phyloP scores from a whole-genome alignment of 2,329 filamentous ascomycete species.

The Pyrenophora teres region DNA sequence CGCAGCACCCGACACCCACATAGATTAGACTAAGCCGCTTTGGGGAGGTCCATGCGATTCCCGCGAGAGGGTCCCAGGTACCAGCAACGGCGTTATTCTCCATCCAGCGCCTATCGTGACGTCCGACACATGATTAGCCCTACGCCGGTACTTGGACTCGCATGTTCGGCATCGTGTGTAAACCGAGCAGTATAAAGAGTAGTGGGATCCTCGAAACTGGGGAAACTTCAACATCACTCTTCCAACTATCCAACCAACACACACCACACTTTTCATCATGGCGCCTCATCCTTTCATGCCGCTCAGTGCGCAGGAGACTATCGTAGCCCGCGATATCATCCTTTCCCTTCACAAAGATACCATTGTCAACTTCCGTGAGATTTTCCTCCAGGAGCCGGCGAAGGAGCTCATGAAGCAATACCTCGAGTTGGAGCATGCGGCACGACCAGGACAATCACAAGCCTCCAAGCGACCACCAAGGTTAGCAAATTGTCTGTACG shows the following conservation, averaged over 20 bases:
- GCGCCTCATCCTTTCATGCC: constrained; percentile 60
- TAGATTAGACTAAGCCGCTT: too few relatives aligned
- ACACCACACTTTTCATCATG: constrained; percentile 28
- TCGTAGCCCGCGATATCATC: constrained; percentile 56
- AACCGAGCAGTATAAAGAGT: too few relatives aligned
- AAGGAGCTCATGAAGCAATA: constrained; percentile 56
- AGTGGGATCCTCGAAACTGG: too few relatives aligned
- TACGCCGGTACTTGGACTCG: too few relatives aligned
- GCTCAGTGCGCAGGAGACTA: constrained; percentile 61
- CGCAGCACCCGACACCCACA: too few relatives aligned
- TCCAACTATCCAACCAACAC: not conserved
- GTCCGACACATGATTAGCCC: too few relatives aligned
- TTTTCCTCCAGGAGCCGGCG: constrained; percentile 57
- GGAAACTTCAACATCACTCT: not conserved
- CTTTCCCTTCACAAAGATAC: constrained; percentile 46
- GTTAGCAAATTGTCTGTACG: constrained; percentile 61
- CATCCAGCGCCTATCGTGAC: too few relatives aligned
- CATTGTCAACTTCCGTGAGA: constrained; percentile 55
- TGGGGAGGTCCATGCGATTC: too few relatives aligned
- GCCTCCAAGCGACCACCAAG: constrained; percentile 54
- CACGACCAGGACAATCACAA: constrained; percentile 44
- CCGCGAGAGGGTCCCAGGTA: too few relatives aligned
- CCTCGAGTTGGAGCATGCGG: constrained; percentile 54
- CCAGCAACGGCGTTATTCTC: too few relatives aligned
- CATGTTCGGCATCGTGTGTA: too few relatives aligned